These are phyloP conservation scores for Populus simonii DNA, from an alignment of 345 rosid genomes.

Conservation along the genomic window DNA sequence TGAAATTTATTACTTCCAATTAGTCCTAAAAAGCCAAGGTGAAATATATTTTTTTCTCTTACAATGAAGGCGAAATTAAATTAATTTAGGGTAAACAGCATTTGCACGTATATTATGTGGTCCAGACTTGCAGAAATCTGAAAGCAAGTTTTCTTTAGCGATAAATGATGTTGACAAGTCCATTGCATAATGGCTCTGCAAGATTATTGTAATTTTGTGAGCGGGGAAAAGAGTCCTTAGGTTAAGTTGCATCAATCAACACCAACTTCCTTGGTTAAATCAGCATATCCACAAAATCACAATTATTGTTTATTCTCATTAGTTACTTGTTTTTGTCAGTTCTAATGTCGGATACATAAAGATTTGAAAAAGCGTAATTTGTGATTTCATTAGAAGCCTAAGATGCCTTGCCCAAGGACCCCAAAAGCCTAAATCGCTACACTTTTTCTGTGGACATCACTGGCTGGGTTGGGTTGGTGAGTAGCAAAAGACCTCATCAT, in stretches of 20 bases:
- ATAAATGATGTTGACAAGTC: constrained; percentile 9
- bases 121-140: constrained; percentile 1
- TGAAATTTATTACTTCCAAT: no score
- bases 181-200: neutral
- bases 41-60: no score
- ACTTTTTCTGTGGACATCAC: constrained; percentile 28
- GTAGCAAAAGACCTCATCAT: constrained; percentile 47
- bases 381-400: constrained; percentile 27
- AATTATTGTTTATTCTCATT: constrained; percentile 23
- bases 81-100: neutral
- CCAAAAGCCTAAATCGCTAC: constrained; percentile 24
- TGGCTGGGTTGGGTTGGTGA: constrained; percentile 60
- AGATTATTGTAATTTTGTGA: neutral
- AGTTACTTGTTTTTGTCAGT: constrained; percentile 7
- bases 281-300: constrained; percentile 19
- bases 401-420: constrained; percentile 29
- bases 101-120: neutral
- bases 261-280: constrained; percentile 27
- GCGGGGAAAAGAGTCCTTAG: constrained; percentile 1
- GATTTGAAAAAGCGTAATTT: neutral
- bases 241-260: constrained; percentile 42
- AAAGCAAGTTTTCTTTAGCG: neutral
- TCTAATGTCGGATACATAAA: neutral
- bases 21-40: no score
- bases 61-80: neutral